Base-by-base conservation (phyloP, 2,329 filamentous ascomycete genomes). In the Colletotrichum paranaense region DNA sequence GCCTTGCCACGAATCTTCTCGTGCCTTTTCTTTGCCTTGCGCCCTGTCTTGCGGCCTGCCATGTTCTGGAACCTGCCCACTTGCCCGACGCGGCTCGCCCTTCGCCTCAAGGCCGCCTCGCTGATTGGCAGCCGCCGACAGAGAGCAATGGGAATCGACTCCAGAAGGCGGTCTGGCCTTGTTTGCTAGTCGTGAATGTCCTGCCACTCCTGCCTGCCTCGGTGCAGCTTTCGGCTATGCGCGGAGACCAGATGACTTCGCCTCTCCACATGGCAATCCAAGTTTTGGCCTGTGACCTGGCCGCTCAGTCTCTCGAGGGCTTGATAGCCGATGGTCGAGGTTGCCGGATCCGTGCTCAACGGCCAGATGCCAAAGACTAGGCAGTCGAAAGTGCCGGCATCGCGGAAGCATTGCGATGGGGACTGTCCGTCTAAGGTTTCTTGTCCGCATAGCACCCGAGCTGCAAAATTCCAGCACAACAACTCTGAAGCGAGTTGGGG, bases 301-400 rank as follows among this genome's bases (percentile, higher is more conserved):
- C 42, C 19, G 11, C 42, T 49, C 19, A 11, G n/a, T 24, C 57
- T 42, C 22, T 60, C 12, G n/a, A 30, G 35, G 26, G 16, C 35
- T 11, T 35, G 55, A 35, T 35, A 46, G 24, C 38, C n/a, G 55
- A 52, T 28, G 12, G 32, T n/a, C 19, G 24, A 59, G n/a, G 26
- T 26, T 35, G n/a, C 26, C 9, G 49, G 28, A 22, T 30, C 53
- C 53, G 46, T 59, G 38, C 14, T 42, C 26, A 57, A 65, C 11
- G 30, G 32, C 60, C 55, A 62, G 26, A 24, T 26, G 24, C 59
- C 22, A 28, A 16, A 56, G 56, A 62, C 55, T 24, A 57, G 14
- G 26, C 14, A 52, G 62, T 70, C 22, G 35, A 70, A 65, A 32
- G 53, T 73, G 55, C 67, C 69, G 69, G 66, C 66, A 59, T 69